Conservation (phyloP, 345 rosid genomes). For the Rubroshorea leprosula region DNA sequence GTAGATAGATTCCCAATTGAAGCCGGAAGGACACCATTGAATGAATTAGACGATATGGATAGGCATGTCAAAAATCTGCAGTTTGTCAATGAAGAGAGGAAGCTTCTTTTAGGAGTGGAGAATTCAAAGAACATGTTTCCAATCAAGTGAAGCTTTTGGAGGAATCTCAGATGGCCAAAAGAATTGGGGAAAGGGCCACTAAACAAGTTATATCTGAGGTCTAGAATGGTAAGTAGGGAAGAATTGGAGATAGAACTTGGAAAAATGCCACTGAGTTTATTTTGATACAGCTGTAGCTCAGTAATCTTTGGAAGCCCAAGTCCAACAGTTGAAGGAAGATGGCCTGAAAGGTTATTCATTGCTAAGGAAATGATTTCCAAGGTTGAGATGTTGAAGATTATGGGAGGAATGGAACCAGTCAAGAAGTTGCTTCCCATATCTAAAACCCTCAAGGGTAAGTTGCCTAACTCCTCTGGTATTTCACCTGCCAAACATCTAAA, state of each 20-base stretch:
- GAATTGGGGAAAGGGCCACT: conserved; percentile 15
- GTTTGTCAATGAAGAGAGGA: conserved; percentile 18
- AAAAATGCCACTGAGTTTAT: conserved; percentile 7
- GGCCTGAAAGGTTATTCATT: conserved; percentile 16
- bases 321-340: conserved; percentile 17
- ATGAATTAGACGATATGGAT: neutral
- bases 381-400: conserved; percentile 18
- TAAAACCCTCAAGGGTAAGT: neutral
- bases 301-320: conserved; percentile 17
- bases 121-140: neutral
- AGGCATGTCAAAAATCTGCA: neutral
- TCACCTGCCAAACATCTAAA: neutral
- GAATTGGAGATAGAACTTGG: too few species aligned
- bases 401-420: conserved; percentile 7
- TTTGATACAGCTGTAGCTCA: conserved; percentile 7
- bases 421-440: neutral
- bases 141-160: conserved; percentile 8
- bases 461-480: neutral
- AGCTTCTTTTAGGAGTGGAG: conserved; percentile 2
- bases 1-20: conserved; percentile 15
- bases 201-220: conserved; percentile 11
- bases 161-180: conserved; percentile 14
- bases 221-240: neutral
- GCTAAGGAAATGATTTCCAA: neutral
- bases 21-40: conserved; percentile 3